Conservation (phyloP, 106 monocot species). For the Dactylorhiza incarnata region DNA sequence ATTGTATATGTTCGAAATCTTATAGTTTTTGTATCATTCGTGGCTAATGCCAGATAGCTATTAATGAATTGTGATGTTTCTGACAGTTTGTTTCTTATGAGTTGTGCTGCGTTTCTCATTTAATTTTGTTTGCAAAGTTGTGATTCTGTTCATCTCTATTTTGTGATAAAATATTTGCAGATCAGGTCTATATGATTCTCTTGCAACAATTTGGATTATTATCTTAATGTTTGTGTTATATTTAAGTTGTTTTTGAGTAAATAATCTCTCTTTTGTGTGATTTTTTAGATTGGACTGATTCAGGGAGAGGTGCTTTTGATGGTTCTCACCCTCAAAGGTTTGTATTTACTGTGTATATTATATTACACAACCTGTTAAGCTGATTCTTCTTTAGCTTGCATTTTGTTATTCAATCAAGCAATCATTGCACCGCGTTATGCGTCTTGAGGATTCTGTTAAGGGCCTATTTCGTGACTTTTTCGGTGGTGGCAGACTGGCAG, state of each 20-base stretch:
- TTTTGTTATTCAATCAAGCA: not conserved
- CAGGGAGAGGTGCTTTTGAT: constrained; percentile 41
- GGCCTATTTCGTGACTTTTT: too few species aligned
- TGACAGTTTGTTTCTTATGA: not conserved
- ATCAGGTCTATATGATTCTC: not conserved
- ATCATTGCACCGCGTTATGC: not conserved
- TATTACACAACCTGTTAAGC: not conserved
- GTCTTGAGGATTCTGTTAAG: too few species aligned
- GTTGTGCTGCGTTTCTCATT: not conserved
- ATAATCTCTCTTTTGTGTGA: not conserved
- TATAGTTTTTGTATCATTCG: not conserved
- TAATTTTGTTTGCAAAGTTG: not conserved
- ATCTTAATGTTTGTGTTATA: not conserved
- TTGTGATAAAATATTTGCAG: not conserved
- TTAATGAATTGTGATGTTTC: not conserved
- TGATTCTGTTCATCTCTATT: not conserved
- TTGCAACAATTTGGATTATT: not conserved
- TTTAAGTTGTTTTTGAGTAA: not conserved
- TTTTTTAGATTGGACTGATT: constrained; percentile 49
- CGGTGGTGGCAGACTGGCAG: too few species aligned
- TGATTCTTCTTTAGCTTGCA: not conserved
- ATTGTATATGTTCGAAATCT: too few species aligned
- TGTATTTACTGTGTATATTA: not conserved
- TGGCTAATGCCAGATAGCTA: not conserved
- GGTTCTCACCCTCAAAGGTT: constrained; percentile 14